Conservation (phyloP, 306 rosid genomes). For the Vigna unguiculata region DNA sequence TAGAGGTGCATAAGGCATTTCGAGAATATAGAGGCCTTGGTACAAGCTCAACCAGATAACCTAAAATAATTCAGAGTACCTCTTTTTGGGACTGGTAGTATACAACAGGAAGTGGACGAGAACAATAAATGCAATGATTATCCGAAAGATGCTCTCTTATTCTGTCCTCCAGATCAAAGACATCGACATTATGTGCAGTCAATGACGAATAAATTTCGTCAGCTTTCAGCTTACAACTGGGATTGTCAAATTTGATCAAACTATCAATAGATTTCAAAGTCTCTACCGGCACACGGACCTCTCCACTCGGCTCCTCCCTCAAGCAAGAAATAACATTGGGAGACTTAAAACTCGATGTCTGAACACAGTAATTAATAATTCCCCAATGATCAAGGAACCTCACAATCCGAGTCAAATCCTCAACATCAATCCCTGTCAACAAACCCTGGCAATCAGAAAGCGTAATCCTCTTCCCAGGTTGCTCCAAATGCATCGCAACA, state of each 20-base stretch:
- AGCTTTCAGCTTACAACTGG: slow-evolving; percentile 83
- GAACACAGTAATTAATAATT: slow-evolving; percentile 88
- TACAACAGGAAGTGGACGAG: slow-evolving; percentile 74
- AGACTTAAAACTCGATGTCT: slow-evolving; percentile 58
- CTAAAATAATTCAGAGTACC: slow-evolving; percentile 55
- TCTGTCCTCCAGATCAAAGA: slow-evolving; percentile 79
- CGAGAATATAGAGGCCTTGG: too few relatives aligned
- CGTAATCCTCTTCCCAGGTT: slow-evolving; percentile 68
- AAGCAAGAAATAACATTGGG: slow-evolving; percentile 61
- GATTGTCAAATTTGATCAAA: slow-evolving; percentile 89
- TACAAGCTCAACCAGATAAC: background rate
- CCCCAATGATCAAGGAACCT: slow-evolving; percentile 99
- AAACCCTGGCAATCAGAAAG: slow-evolving; percentile 73
- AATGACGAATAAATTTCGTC: slow-evolving; percentile 69
- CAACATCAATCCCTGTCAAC: slow-evolving; percentile 62
- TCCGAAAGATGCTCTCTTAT: slow-evolving; percentile 89
- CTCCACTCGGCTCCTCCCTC: slow-evolving; percentile 84
- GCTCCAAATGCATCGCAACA: slow-evolving; percentile 90
- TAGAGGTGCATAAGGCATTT: too few relatives aligned
- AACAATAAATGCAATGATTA: slow-evolving; percentile 85
- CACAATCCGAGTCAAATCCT: slow-evolving; percentile 79
- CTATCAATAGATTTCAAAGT: slow-evolving; percentile 89
- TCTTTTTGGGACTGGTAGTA: slow-evolving; percentile 95
- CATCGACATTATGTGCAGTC: slow-evolving; percentile 52
- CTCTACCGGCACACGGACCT: slow-evolving; percentile 84